phyloP scores from a whole-genome alignment of 768 basidiomycete genomes.

The Fistulinella prunicolor region DNA sequence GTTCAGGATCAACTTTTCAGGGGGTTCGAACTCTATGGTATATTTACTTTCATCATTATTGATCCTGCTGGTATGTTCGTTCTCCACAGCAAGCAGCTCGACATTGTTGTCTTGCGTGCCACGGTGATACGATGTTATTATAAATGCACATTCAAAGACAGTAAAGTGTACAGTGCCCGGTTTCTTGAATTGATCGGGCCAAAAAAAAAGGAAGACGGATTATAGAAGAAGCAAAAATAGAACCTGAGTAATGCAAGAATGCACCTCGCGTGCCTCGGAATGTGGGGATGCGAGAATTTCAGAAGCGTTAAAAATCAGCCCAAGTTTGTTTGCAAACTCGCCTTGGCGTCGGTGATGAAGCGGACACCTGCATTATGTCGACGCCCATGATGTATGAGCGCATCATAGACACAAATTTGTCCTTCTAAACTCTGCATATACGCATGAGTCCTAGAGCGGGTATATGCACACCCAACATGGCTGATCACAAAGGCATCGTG shows the following conservation, averaged over 20 bases:
- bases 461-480: slow-evolving; percentile 11
- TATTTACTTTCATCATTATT: too few relatives aligned
- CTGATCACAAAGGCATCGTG: slow-evolving; percentile 76
- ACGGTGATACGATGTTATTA: slow-evolving; percentile 54
- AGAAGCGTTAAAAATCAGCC: slow-evolving; percentile 61
- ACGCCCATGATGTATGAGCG: too few relatives aligned
- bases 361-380: slow-evolving; percentile 52
- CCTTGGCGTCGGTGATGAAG: slow-evolving; percentile 69
- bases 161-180: too few relatives aligned
- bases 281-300: slow-evolving; percentile 63
- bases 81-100: slow-evolving; percentile 50
- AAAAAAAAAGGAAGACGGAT: too few relatives aligned
- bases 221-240: too few relatives aligned
- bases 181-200: too few relatives aligned
- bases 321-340: slow-evolving; percentile 49
- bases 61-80: slow-evolving; percentile 39
- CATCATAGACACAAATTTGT: slow-evolving; percentile 52
- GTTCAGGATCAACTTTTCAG: too few relatives aligned
- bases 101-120: slow-evolving; percentile 59
- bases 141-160: too few relatives aligned
- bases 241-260: too few relatives aligned
- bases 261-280: slow-evolving; percentile 46
- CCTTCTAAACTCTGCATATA: slow-evolving; percentile 60
- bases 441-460: slow-evolving; percentile 3
- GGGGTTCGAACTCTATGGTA: too few relatives aligned